Evolutionary conservation across 805 yeast species (phyloP).

Genomic region (Saturnispora besseyi): DNA sequence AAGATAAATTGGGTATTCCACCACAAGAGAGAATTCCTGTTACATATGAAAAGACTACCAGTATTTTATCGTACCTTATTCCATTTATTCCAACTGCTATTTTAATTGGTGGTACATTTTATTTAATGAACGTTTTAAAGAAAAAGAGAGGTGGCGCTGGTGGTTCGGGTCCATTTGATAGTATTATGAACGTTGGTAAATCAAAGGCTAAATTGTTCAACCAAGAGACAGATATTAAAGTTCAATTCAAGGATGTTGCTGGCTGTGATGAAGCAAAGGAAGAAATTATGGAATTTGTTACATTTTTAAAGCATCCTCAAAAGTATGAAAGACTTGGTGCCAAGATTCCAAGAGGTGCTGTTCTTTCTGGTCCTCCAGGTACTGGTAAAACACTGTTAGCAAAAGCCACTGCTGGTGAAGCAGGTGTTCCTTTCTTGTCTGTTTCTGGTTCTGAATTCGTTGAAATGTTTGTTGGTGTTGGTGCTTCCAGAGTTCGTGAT

Average conservation of each 20-base stretch:
- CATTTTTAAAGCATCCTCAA: conserved; percentile 80
- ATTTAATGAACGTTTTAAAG: conserved; percentile 34
- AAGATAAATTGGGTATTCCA: conserved; percentile 55
- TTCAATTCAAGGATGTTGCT: conserved; percentile 89
- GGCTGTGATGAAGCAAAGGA: conserved; percentile 96
- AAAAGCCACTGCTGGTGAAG: conserved; percentile 98
- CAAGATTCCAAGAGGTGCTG: conserved; percentile 96
- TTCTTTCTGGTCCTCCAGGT: conserved; percentile 97
- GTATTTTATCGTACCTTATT: conserved; percentile 49
- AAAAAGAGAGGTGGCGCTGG: conserved; percentile 37
- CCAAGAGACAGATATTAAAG: conserved; percentile 82
- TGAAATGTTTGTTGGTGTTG: conserved; percentile 99
- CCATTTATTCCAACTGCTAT: conserved; percentile 85
- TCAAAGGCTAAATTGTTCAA: conserved; percentile 87
- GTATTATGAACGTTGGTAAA: conserved; percentile 76
- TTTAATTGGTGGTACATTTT: conserved; percentile 82
- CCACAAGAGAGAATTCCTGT: conserved; percentile 71
- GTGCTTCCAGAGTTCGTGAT: conserved; percentile 97
- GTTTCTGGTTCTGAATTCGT: conserved; percentile 97
- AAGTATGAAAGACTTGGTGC: conserved; percentile 93
- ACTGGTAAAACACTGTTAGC: conserved; percentile 97
- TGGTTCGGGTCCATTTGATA: conserved; percentile 61
- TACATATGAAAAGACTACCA: conserved; percentile 63
- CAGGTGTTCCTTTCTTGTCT: conserved; percentile 92
- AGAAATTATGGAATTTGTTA: conserved; percentile 96